Evolutionary conservation across 306 rosid species (phyloP).

Genomic region (Styphnolobium japonicum): DNA sequence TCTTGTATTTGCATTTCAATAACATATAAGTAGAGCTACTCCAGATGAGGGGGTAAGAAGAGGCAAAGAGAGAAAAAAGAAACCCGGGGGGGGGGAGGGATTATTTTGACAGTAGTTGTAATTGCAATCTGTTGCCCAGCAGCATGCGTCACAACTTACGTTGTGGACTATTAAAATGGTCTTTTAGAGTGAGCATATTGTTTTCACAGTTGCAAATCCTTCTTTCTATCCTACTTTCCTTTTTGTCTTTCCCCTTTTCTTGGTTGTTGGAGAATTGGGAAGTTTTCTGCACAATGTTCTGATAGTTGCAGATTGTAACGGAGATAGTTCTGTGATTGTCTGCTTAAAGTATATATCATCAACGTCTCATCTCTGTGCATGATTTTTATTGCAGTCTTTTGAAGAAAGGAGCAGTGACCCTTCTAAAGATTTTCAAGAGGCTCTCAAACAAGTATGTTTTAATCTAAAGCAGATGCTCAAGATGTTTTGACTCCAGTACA

Average conservation of each 20-base stretch:
- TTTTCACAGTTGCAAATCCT: neutral
- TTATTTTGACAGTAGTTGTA: too few species aligned
- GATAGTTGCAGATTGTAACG: neutral
- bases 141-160: neutral
- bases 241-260: neutral
- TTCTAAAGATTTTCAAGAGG: slow-evolving; percentile 58
- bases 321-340: slow-evolving; percentile 12
- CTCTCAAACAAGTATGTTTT: slow-evolving; percentile 51
- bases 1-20: slow-evolving; percentile 23
- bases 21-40: slow-evolving; percentile 7
- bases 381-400: slow-evolving; percentile 44
- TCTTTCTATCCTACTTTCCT: neutral
- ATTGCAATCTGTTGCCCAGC: too few species aligned
- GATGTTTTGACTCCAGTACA: slow-evolving; percentile 12
- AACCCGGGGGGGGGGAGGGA: neutral
- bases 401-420: slow-evolving; percentile 60
- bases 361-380: slow-evolving; percentile 13
- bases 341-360: neutral
- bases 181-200: neutral
- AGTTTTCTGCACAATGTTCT: neutral
- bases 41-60: neutral
- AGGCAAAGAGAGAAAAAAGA: too few species aligned
- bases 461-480: neutral
- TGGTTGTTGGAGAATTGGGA: neutral
- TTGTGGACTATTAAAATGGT: neutral